phyloP scores from a whole-genome alignment of 2,329 filamentous ascomycete genomes.

The Epichloe sibirici region DNA sequence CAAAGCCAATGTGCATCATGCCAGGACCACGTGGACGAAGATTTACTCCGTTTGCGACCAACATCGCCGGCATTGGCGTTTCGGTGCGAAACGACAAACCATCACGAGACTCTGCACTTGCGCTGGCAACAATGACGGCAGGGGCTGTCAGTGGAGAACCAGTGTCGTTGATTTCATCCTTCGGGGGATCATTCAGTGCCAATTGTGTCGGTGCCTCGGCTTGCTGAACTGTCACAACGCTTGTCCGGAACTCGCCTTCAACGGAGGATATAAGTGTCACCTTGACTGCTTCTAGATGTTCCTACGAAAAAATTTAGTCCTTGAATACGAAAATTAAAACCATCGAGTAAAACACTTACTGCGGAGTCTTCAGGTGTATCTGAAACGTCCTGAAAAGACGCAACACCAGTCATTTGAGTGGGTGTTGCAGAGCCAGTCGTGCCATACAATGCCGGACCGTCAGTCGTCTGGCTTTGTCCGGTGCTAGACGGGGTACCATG shows the following conservation, averaged over 20 bases:
- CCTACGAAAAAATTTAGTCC: not conserved
- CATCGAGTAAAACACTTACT: not conserved
- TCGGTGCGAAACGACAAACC: not conserved
- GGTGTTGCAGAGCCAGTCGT: not conserved
- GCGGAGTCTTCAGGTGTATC: not conserved
- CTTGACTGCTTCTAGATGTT: not conserved
- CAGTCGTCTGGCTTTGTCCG: not conserved
- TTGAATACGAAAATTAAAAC: not conserved
- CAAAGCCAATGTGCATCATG: not conserved
- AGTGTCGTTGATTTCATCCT: not conserved
- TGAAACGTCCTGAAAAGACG: not conserved
- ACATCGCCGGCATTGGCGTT: slow-evolving; percentile 1
- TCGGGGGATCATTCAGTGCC: not conserved
- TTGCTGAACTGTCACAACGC: slow-evolving; percentile 7
- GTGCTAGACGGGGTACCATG: not conserved
- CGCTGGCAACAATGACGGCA: not conserved
- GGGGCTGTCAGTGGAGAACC: not conserved
- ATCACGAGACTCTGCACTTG: not conserved
- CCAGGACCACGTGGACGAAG: not conserved
- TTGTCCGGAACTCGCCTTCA: slow-evolving; percentile 11
- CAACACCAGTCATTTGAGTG: not conserved
- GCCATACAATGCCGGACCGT: not conserved
- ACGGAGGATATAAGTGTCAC: slow-evolving; percentile 15
- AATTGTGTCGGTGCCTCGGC: not conserved
- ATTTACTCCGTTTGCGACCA: not conserved